A percentile compares a stretch with the other conserved stretches of the same genome.
Evolutionary conservation across 1,139 yeast species (phyloP).

Genomic region (Schwanniomyces etchellsii): DNA sequence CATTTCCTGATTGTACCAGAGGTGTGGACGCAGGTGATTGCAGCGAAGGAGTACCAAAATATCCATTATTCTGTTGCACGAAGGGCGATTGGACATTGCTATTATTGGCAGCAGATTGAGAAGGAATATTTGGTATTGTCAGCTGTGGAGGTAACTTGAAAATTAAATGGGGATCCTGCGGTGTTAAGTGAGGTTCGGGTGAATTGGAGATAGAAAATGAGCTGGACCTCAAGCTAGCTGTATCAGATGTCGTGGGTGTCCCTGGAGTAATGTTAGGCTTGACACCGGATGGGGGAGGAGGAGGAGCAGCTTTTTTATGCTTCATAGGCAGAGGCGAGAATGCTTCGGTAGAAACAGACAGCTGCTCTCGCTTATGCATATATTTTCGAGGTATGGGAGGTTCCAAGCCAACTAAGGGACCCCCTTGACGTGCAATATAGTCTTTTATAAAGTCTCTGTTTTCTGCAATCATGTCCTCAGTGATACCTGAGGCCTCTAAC

Average conservation of each 20-base stretch:
- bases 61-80: too few relatives aligned
- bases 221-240: too few relatives aligned
- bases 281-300: conserved; percentile 33
- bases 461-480: conserved; percentile 88
- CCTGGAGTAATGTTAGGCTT: too few relatives aligned
- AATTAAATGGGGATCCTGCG: conserved; percentile 1
- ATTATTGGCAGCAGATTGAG: too few relatives aligned
- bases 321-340: conserved; percentile 8
- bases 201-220: too few relatives aligned
- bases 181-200: too few relatives aligned
- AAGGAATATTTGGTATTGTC: conserved; percentile 1
- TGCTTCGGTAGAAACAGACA: neutral
- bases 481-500: conserved; percentile 71
- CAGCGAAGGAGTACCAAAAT: too few relatives aligned
- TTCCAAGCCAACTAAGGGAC: conserved; percentile 79
- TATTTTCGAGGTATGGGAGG: conserved; percentile 75
- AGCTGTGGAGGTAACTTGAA: conserved; percentile 6
- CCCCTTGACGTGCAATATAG: conserved; percentile 72
- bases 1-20: conserved; percentile 16
- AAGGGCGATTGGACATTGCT: too few relatives aligned
- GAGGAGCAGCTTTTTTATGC: conserved; percentile 40
- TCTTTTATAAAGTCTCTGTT: conserved; percentile 77
- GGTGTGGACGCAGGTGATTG: too few relatives aligned
- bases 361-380: conserved; percentile 16
- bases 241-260: too few relatives aligned